Conservation (phyloP, 768 basidiomycete species). For the Candolleomyces eurysporus region DNA sequence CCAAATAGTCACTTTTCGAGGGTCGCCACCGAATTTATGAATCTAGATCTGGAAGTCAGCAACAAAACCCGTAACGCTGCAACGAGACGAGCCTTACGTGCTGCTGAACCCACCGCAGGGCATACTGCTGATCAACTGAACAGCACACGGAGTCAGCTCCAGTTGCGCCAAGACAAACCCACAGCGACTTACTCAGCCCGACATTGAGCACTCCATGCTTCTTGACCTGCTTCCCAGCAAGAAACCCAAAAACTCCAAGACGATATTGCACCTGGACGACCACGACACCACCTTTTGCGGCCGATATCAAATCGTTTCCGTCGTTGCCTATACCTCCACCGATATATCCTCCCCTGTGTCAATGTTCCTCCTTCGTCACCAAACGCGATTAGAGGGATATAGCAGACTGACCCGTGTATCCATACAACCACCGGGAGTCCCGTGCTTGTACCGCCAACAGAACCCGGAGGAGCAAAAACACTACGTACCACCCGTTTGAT, state of each 20-base stretch:
- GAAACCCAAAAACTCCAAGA: constrained; percentile 44
- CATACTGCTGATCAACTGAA: constrained; percentile 43
- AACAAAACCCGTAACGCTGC: no score
- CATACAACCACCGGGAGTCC: constrained; percentile 39
- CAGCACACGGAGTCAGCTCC: not conserved
- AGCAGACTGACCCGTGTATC: constrained; percentile 44
- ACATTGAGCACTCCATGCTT: constrained; percentile 43
- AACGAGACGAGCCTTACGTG: constrained; percentile 22
- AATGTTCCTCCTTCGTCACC: no score
- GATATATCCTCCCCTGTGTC: constrained; percentile 30
- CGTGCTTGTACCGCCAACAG: no score
- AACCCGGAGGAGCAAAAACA: constrained; percentile 28
- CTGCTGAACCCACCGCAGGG: constrained; percentile 40
- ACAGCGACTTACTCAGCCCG: constrained; percentile 38
- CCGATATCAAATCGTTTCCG: constrained; percentile 35
- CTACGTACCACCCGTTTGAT: constrained; percentile 13
- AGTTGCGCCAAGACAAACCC: not conserved
- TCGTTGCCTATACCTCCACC: constrained; percentile 22
- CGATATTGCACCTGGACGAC: constrained; percentile 43
- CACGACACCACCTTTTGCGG: constrained; percentile 32
- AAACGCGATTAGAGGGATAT: no score
- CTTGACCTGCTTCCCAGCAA: constrained; percentile 42
- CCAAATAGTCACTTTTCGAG: constrained; percentile 39
- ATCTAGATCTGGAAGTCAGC: no score
- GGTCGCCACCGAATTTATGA: constrained; percentile 39